Percentiles rank a stretch among this genome's conserved stretches.
Evolutionary conservation across 768 basidiomycete genomes (phyloP).

Genomic region (Pholiota conissans): DNA sequence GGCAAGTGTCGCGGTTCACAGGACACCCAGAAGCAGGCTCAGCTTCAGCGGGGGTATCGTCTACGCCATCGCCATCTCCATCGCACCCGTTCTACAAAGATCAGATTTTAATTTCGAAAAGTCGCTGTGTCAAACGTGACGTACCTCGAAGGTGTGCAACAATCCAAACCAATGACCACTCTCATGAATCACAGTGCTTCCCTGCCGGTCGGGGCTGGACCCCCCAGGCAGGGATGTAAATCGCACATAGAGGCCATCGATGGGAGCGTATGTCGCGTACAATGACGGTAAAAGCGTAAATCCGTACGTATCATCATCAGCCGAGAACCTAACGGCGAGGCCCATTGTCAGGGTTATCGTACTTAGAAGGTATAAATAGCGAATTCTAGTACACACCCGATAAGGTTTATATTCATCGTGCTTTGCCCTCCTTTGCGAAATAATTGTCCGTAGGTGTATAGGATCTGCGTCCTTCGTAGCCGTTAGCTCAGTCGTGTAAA

Average conservation of each 20-base stretch:
- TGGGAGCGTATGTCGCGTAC: constrained; percentile 33
- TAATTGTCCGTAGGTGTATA: constrained; percentile 3
- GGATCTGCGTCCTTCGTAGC: neutral
- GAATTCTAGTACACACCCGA: constrained; percentile 17
- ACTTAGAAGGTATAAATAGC: constrained; percentile 2
- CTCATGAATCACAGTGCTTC: constrained; percentile 51
- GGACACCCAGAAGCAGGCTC: constrained; percentile 38
- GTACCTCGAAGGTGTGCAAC: constrained; percentile 55
- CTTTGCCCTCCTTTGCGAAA: constrained; percentile 39
- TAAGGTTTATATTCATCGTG: constrained; percentile 39
- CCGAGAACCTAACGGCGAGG: constrained; percentile 18
- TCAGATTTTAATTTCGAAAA: neutral
- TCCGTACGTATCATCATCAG: constrained; percentile 34
- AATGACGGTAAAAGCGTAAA: constrained; percentile 48
- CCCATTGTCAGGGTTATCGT: constrained; percentile 12
- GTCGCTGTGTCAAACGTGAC: neutral
- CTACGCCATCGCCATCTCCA: constrained; percentile 36
- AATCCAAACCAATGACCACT: constrained; percentile 56
- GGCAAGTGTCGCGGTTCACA: constrained; percentile 27
- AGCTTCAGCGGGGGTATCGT: constrained; percentile 43
- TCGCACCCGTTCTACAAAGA: constrained; percentile 28
- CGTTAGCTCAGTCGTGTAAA: too few relatives aligned
- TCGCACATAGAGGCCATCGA: constrained; percentile 46
- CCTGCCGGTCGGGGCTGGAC: constrained; percentile 39
- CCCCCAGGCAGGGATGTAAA: constrained; percentile 41